phyloP scores from a whole-genome alignment of 2,329 filamentous ascomycete genomes.

The Alternaria brassicae region DNA sequence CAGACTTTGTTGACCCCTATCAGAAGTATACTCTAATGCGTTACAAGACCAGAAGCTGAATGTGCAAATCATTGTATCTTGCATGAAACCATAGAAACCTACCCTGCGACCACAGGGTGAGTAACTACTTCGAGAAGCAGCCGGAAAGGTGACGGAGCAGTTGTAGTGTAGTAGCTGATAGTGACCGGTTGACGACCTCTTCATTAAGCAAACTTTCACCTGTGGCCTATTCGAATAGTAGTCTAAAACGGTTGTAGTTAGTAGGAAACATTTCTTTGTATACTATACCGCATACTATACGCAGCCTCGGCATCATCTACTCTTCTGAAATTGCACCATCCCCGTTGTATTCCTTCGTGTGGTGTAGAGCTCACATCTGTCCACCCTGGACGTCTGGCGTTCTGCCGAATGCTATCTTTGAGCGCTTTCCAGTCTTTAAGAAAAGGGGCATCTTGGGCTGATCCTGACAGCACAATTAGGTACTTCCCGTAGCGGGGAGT shows the following conservation, averaged over 20 bases:
- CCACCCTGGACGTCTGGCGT: background rate
- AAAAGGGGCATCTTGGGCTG: background rate
- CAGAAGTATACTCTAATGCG: no score
- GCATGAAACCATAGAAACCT: background rate
- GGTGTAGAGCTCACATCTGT: background rate
- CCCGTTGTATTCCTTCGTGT: background rate
- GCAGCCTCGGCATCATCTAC: background rate
- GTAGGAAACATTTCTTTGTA: background rate
- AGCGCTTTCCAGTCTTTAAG: background rate
- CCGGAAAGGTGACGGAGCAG: background rate
- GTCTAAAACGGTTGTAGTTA: background rate
- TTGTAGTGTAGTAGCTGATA: slow-evolving; percentile 2
- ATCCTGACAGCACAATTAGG: slow-evolving; percentile 4
- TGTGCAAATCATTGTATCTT: background rate
- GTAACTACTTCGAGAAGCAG: slow-evolving; percentile 1
- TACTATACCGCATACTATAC: background rate
- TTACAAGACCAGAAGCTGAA: no score
- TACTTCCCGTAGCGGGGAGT: background rate
- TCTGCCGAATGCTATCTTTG: background rate
- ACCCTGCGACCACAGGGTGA: background rate
- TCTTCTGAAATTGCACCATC: background rate
- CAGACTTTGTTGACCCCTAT: no score
- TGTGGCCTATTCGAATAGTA: background rate
- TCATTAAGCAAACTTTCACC: slow-evolving; percentile 4
- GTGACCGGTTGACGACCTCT: background rate